These are phyloP conservation scores for Fusarium piperis DNA, from an alignment of 2,329 filamentous ascomycete species.

Conservation along the genomic window DNA sequence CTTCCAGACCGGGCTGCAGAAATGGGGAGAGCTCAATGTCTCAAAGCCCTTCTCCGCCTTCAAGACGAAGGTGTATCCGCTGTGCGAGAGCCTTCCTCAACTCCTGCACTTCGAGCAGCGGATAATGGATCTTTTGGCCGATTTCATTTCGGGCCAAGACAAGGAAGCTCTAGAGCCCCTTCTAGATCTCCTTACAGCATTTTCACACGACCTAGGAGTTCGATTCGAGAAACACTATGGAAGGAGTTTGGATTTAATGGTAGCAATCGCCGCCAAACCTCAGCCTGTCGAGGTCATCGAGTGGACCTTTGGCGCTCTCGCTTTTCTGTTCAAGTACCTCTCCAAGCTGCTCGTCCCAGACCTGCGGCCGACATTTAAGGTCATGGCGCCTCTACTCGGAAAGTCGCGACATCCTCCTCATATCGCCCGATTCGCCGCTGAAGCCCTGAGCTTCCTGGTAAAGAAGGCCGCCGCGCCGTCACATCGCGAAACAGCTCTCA, in stretches of 20 bases:
- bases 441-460: constrained; percentile 92
- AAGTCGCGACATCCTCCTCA: constrained; percentile 84
- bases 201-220: constrained; percentile 91
- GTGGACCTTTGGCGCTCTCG: constrained; percentile 94
- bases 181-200: constrained; percentile 86
- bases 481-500: constrained; percentile 77
- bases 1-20: constrained; percentile 82
- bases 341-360: constrained; percentile 88
- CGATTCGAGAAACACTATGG: constrained; percentile 91
- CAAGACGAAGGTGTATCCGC: constrained; percentile 75
- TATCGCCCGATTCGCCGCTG: constrained; percentile 90
- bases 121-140: constrained; percentile 81
- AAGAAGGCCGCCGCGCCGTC: constrained; percentile 86
- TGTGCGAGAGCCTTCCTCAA: constrained; percentile 91
- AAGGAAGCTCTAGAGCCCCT: constrained; percentile 85
- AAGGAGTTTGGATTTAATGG: constrained; percentile 77
- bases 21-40: constrained; percentile 93
- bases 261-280: constrained; percentile 79
- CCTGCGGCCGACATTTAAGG: constrained; percentile 82
- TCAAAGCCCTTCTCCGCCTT: constrained; percentile 84
- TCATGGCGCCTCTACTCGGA: constrained; percentile 86
- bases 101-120: constrained; percentile 89
- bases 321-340: constrained; percentile 97
- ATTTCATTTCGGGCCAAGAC: constrained; percentile 81
- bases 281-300: constrained; percentile 91